These are phyloP conservation scores for Coniochaeta sp. DNA, from an alignment of 2,329 filamentous ascomycete genomes.

Conservation along the genomic window DNA sequence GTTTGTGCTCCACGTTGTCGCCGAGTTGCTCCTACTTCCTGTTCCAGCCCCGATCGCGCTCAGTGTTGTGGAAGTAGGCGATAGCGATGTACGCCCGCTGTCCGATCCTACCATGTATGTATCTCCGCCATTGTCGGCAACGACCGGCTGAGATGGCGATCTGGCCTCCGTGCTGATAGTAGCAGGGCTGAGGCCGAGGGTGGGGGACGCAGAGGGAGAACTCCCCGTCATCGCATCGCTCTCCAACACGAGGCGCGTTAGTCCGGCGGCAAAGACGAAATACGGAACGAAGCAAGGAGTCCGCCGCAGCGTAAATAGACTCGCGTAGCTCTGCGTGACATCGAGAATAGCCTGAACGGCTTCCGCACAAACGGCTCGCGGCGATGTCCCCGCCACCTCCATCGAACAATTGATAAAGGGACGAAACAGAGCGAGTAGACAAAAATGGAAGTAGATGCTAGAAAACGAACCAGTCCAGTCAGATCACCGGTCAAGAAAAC, in stretches of 20 bases:
- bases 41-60: neutral
- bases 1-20: too few species aligned
- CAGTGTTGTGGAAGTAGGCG: neutral
- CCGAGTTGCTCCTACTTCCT: neutral
- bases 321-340: constrained; percentile 21
- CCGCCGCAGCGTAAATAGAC: constrained; percentile 21
- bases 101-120: neutral
- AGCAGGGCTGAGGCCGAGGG: neutral
- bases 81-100: neutral
- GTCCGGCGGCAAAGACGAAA: constrained; percentile 15
- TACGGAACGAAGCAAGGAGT: constrained; percentile 24
- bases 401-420: constrained; percentile 1
- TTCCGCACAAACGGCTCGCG: constrained; percentile 21
- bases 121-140: neutral
- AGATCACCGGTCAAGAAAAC: neutral
- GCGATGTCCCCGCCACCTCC: constrained; percentile 7
- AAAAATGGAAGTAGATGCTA: constrained; percentile 9
- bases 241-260: neutral
- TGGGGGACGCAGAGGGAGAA: neutral
- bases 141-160: neutral
- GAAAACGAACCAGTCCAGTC: neutral
- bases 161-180: neutral
- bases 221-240: too few species aligned
- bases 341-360: constrained; percentile 24
- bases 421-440: constrained; percentile 5